phyloP scores from a whole-genome alignment of 1,139 yeast species.

The Arxiozyma bovina region DNA sequence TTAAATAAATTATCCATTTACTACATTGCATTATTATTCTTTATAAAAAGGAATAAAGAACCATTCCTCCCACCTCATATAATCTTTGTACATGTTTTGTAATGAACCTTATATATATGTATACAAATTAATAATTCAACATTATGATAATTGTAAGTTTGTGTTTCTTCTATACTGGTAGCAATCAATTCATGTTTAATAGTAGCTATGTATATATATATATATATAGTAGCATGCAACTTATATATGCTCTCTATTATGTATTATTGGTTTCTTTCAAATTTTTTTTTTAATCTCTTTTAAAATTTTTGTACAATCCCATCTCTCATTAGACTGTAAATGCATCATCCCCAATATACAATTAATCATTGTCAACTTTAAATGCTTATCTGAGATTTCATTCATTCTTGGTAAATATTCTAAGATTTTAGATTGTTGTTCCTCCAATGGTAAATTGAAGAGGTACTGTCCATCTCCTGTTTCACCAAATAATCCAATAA shows the following conservation, averaged over 20 bases:
- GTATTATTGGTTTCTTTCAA: not conserved
- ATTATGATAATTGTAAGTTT: no score
- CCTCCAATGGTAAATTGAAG: conserved; percentile 4
- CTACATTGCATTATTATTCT: no score
- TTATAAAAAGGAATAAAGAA: no score
- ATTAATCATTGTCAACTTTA: conserved; percentile 14
- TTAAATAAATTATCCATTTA: no score
- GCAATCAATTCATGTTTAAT: no score
- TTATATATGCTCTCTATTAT: no score
- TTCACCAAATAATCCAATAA: conserved; percentile 31
- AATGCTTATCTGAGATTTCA: conserved; percentile 15
- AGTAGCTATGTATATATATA: no score
- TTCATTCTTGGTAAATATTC: conserved; percentile 34
- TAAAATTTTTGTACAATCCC: conserved; percentile 28
- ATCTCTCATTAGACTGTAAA: conserved; percentile 29
- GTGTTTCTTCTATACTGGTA: no score
- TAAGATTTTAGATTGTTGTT: conserved; percentile 8
- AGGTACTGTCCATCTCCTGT: conserved; percentile 22
- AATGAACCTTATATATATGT: not conserved
- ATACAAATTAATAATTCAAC: not conserved
- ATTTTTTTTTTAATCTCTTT: not conserved
- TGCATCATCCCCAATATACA: conserved; percentile 34
- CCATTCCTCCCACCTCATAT: not conserved
- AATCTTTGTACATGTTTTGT: not conserved
- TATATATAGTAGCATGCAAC: not conserved